Conservation (phyloP, 176 grass and related monocot genomes). For the Saccharum spontaneum region DNA sequence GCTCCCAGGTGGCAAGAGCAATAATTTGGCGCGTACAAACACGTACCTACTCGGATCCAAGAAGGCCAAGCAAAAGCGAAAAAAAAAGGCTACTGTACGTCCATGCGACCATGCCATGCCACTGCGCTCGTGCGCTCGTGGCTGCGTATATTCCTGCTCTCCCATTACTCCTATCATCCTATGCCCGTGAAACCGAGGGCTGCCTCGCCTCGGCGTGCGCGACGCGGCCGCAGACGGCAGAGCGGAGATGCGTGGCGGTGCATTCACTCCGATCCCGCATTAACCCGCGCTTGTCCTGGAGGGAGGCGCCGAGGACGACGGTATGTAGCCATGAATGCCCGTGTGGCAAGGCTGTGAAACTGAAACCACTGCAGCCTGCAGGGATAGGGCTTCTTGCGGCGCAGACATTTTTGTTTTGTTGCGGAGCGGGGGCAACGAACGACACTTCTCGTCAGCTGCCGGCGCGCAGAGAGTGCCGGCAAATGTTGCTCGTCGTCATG, state of each 20-base stretch:
- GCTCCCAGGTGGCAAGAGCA: no score
- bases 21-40: no score
- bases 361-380: not conserved
- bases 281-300: conserved; percentile 16
- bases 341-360: no score
- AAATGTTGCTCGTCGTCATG: not conserved
- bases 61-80: not conserved
- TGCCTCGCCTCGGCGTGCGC: not conserved
- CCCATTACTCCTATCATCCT: not conserved
- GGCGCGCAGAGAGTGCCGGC: not conserved
- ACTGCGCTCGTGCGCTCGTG: not conserved
- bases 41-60: no score
- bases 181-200: not conserved
- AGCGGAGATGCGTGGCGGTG: not conserved
- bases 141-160: not conserved
- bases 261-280: conserved; percentile 19
- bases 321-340: conserved; percentile 16
- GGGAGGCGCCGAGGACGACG: no score
- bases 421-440: not conserved
- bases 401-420: not conserved
- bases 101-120: not conserved
- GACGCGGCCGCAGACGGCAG: not conserved
- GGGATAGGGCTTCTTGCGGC: not conserved
- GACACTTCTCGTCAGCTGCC: not conserved
- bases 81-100: no score